Evolutionary conservation across 768 basidiomycete genomes (phyloP).

Genomic region (Termitomyces eurrhizus): DNA sequence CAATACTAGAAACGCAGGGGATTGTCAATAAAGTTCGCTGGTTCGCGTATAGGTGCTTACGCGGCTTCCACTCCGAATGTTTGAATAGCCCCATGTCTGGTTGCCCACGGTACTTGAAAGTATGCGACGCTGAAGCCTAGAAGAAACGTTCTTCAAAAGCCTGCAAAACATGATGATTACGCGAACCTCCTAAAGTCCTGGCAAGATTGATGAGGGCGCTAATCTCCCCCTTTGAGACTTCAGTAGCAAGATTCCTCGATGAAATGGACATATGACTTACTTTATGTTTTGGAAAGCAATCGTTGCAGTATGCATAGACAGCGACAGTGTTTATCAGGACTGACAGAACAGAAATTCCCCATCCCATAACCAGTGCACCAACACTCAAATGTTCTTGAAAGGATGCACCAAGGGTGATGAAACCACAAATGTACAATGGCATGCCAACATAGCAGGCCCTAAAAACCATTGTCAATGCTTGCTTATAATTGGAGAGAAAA

Average conservation of each 20-base stretch:
- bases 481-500: not conserved
- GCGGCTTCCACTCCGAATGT: slow-evolving; percentile 55
- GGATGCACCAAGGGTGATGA: slow-evolving; percentile 46
- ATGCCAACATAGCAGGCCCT: slow-evolving; percentile 53
- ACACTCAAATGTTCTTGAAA: slow-evolving; percentile 44
- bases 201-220: slow-evolving; percentile 52
- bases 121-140: slow-evolving; percentile 52
- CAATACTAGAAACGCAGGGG: slow-evolving; percentile 29
- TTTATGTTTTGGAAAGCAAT: slow-evolving; percentile 45
- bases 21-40: not conserved
- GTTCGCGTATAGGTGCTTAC: slow-evolving; percentile 21
- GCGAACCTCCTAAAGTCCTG: slow-evolving; percentile 42
- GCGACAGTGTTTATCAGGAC: slow-evolving; percentile 53
- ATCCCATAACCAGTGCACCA: slow-evolving; percentile 53
- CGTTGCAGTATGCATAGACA: slow-evolving; percentile 49
- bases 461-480: not conserved
- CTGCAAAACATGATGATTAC: not conserved
- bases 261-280: slow-evolving; percentile 15
- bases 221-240: slow-evolving; percentile 42
- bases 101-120: slow-evolving; percentile 57
- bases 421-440: slow-evolving; percentile 50
- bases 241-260: not conserved
- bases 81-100: slow-evolving; percentile 47
- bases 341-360: slow-evolving; percentile 49
- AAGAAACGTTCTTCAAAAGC: not conserved